Evolutionary conservation across 805 yeast genomes (phyloP).

Genomic region (Saccharomycopsis fodiens): DNA sequence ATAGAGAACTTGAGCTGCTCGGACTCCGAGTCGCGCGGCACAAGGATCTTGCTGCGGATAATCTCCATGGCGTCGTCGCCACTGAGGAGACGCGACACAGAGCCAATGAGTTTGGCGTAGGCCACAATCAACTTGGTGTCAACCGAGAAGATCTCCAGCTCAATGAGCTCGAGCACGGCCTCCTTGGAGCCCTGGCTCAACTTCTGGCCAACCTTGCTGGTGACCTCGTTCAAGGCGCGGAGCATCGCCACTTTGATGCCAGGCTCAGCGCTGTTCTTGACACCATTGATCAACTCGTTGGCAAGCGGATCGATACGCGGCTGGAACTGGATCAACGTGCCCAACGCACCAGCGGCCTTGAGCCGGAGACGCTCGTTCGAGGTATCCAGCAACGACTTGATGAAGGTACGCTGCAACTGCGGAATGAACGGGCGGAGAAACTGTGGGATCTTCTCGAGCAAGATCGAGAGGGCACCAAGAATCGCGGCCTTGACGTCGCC

Average conservation of each 20-base stretch:
- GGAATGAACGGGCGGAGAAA: constrained; percentile 94
- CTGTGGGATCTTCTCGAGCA: constrained; percentile 79
- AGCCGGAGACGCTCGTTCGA: constrained; percentile 63
- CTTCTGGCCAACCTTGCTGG: constrained; percentile 67
- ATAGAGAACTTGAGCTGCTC: constrained; percentile 55
- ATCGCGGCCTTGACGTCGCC: constrained; percentile 95
- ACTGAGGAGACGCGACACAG: constrained; percentile 60
- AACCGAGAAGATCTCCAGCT: constrained; percentile 51
- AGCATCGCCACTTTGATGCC: constrained; percentile 84
- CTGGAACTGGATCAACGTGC: constrained; percentile 79
- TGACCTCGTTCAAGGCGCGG: constrained; percentile 77
- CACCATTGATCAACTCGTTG: constrained; percentile 72
- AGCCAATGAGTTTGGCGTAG: constrained; percentile 72
- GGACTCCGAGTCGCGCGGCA: constrained; percentile 32
- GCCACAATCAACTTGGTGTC: constrained; percentile 63
- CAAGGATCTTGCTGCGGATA: constrained; percentile 51
- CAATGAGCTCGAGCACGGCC: constrained; percentile 63
- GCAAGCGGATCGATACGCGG: constrained; percentile 92
- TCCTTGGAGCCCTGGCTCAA: constrained; percentile 68
- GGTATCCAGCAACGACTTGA: constrained; percentile 79
- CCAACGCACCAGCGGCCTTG: constrained; percentile 86
- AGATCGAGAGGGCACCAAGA: constrained; percentile 68
- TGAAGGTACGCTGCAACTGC: constrained; percentile 94
- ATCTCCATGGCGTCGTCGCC: constrained; percentile 56
- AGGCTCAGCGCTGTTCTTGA: constrained; percentile 51